A percentile compares a stretch with the other conserved stretches of the same genome.
Evolutionary conservation across 176 grass and related monocot species (phyloP).

Genomic region (Eremochloa ophiuroides): DNA sequence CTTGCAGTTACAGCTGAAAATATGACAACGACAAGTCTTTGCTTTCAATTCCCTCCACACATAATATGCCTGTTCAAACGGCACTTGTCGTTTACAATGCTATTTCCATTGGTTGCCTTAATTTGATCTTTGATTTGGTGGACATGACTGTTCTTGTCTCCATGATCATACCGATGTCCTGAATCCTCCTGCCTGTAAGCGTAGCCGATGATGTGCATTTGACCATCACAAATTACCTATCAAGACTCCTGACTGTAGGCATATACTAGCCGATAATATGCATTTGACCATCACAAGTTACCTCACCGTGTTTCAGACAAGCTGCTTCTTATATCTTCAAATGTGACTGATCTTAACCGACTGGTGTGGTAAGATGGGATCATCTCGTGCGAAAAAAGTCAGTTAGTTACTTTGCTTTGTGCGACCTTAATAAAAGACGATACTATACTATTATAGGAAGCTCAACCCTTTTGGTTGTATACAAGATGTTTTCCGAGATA

Average conservation of each 20-base stretch:
- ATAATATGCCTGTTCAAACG: background rate
- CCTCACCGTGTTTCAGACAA: background rate
- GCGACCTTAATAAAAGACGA: background rate
- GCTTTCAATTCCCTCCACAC: background rate
- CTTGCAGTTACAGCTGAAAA: background rate
- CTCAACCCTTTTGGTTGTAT: background rate
- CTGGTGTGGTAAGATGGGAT: background rate
- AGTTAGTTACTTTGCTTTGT: background rate
- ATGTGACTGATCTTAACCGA: background rate
- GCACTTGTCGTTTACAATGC: background rate
- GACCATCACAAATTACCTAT: background rate
- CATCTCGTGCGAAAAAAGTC: background rate
- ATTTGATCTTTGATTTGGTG: background rate
- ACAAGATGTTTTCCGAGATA: background rate
- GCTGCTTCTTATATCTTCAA: background rate
- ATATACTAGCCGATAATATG: background rate
- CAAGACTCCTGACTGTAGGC: background rate
- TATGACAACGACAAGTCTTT: background rate
- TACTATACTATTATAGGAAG: background rate
- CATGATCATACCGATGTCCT: background rate
- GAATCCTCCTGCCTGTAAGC: background rate
- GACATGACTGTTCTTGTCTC: background rate
- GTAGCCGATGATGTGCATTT: background rate
- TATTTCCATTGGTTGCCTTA: background rate
- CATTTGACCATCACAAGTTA: background rate